Percentiles rank a stretch among this genome's conserved stretches.
These are phyloP conservation scores for Tricholoma sp. DNA, from an alignment of 768 basidiomycete species.

Conservation along the genomic window DNA sequence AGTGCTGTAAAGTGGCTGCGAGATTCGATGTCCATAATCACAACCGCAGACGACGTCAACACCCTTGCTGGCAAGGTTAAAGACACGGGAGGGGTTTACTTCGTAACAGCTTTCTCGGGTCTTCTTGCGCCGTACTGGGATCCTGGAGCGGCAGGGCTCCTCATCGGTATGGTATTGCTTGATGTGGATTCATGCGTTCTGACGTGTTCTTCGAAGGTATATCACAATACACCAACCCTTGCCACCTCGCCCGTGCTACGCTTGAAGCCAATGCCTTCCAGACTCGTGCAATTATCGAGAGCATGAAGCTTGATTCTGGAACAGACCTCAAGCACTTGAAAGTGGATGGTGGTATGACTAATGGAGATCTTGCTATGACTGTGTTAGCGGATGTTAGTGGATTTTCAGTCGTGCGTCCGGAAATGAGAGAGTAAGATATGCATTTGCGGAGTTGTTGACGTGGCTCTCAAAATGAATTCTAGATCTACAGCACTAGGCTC, in stretches of 20 bases:
- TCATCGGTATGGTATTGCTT: slow-evolving; percentile 57
- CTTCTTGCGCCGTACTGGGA: slow-evolving; percentile 99
- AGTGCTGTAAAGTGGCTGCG: slow-evolving; percentile 96
- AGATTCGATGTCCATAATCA: slow-evolving; percentile 83
- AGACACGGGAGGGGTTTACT: slow-evolving; percentile 87
- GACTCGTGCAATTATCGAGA: slow-evolving; percentile 91
- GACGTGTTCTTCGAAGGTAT: slow-evolving; percentile 39
- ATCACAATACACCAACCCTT: slow-evolving; percentile 84
- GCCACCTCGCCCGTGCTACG: slow-evolving; percentile 92
- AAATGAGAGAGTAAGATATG: slow-evolving; percentile 87
- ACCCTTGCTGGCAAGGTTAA: slow-evolving; percentile 70
- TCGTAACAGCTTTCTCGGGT: slow-evolving; percentile 95
- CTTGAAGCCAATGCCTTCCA: slow-evolving; percentile 96
- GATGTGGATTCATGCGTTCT: not conserved
- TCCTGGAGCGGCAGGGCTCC: slow-evolving; percentile 77
- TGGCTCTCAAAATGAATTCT: slow-evolving; percentile 1
- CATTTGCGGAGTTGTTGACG: not conserved
- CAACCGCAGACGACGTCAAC: slow-evolving; percentile 80
- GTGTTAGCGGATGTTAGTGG: slow-evolving; percentile 88
- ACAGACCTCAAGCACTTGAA: slow-evolving; percentile 78
- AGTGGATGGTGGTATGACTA: slow-evolving; percentile 99
- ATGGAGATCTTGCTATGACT: slow-evolving; percentile 84
- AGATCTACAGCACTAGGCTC: slow-evolving; percentile 95
- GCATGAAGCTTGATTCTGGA: slow-evolving; percentile 90
- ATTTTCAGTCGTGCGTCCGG: slow-evolving; percentile 85